Percentiles rank a stretch among this genome's conserved stretches.
Conservation (phyloP, 768 basidiomycete genomes). For the Ramaria sp. region DNA sequence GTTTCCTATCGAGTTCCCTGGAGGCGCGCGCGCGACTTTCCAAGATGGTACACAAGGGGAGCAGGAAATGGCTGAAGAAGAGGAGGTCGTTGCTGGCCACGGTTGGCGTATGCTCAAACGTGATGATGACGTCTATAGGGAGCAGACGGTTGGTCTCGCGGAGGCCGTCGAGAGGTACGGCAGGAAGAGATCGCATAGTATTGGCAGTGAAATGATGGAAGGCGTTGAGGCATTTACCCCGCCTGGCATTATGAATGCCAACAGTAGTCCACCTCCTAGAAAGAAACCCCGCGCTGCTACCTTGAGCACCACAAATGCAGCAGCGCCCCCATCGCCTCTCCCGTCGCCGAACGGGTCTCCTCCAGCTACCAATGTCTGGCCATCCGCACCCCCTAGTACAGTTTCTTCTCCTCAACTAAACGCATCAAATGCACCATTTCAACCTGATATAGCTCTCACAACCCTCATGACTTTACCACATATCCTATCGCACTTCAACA, state of each 20-base stretch:
- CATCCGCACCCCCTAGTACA: slow-evolving; percentile 72
- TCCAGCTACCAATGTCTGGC: slow-evolving; percentile 64
- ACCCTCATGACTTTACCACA: slow-evolving; percentile 80
- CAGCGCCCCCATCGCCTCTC: slow-evolving; percentile 74
- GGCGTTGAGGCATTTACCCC: slow-evolving; percentile 41
- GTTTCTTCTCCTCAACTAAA: slow-evolving; percentile 54
- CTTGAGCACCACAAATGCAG: slow-evolving; percentile 28
- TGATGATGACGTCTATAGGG: slow-evolving; percentile 42
- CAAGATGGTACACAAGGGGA: slow-evolving; percentile 50
- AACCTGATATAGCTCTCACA: slow-evolving; percentile 72
- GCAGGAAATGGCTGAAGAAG: slow-evolving; percentile 61
- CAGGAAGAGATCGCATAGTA: slow-evolving; percentile 40
- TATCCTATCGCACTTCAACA: slow-evolving; percentile 70
- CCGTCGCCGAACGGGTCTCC: slow-evolving; percentile 83
- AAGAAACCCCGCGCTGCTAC: slow-evolving; percentile 67
- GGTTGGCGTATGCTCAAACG: slow-evolving; percentile 71
- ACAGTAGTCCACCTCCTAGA: slow-evolving; percentile 49
- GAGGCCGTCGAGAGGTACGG: slow-evolving; percentile 81
- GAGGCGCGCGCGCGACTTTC: slow-evolving; percentile 72
- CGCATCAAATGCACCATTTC: slow-evolving; percentile 47
- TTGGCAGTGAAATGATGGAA: slow-evolving; percentile 43
- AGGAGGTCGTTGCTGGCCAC: slow-evolving; percentile 48
- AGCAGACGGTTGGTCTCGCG: slow-evolving; percentile 48
- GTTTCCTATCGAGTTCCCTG: slow-evolving; percentile 74
- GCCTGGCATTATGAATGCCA: slow-evolving; percentile 22